phyloP scores from a whole-genome alignment of 208 protist genomes.

The Kentomonas sorsogonicus region DNA sequence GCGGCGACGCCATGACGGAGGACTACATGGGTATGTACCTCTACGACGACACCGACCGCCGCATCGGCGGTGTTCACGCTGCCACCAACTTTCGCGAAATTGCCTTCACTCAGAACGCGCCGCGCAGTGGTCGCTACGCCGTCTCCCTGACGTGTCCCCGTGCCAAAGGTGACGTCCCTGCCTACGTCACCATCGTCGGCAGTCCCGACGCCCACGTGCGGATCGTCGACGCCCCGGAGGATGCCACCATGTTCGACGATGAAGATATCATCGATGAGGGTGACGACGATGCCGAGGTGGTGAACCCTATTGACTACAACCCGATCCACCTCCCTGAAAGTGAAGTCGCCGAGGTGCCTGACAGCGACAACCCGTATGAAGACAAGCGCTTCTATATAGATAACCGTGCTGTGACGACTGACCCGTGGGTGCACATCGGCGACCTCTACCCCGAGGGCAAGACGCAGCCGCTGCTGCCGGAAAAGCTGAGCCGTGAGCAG shows the following conservation, averaged over 20 bases:
- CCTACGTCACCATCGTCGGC: conserved; percentile 39
- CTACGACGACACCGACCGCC: conserved; percentile 55
- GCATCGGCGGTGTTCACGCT: conserved; percentile 52
- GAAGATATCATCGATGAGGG: conserved; percentile 71
- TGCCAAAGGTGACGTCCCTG: conserved; percentile 44
- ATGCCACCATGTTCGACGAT: conserved; percentile 67
- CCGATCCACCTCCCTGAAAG: conserved; percentile 27
- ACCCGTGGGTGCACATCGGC: conserved; percentile 59
- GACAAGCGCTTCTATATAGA: conserved; percentile 46
- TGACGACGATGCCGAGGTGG: conserved; percentile 22
- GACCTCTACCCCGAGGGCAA: conserved; percentile 65
- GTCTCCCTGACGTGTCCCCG: conserved; percentile 66
- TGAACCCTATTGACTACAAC: conserved; percentile 48
- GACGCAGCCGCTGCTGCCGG: conserved; percentile 42
- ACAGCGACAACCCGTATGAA: conserved; percentile 48
- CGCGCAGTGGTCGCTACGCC: conserved; percentile 55
- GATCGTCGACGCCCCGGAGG: conserved; percentile 55
- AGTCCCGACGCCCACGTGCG: conserved; percentile 34
- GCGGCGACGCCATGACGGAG: conserved; percentile 66
- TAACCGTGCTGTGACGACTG: conserved; percentile 30
- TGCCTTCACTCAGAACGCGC: conserved; percentile 51
- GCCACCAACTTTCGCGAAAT: conserved; percentile 85
- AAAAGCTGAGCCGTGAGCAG: conserved; percentile 35
- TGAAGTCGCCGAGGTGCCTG: conserved; percentile 27
- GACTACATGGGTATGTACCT: conserved; percentile 83